These are phyloP conservation scores for Sarocladium oryzae DNA, from an alignment of 2,329 filamentous ascomycete genomes.

Conservation along the genomic window DNA sequence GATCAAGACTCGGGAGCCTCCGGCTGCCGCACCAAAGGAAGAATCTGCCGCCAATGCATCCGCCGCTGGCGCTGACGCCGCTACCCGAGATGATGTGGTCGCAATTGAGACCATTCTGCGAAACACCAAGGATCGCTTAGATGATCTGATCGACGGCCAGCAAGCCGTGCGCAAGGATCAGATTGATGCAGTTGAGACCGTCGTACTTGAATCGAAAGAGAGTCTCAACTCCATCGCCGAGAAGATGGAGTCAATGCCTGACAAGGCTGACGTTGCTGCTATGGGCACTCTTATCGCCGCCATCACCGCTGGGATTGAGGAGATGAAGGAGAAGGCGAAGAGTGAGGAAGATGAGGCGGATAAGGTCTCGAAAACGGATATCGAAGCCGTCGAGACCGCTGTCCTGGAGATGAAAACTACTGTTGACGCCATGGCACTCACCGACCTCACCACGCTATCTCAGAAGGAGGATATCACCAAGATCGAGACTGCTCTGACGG, in stretches of 20 bases:
- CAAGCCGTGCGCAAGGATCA: constrained; percentile 62
- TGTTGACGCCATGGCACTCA: constrained; percentile 65
- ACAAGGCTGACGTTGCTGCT: constrained; percentile 70
- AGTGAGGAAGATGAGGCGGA: constrained; percentile 35
- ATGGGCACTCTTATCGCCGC: constrained; percentile 76
- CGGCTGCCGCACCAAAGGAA: constrained; percentile 14
- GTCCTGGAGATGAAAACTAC: constrained; percentile 80
- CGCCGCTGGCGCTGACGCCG: constrained; percentile 30
- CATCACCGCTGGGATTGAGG: constrained; percentile 68
- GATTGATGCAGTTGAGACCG: constrained; percentile 56
- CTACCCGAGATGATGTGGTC: constrained; percentile 70
- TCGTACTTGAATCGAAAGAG: constrained; percentile 69
- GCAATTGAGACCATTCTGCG: constrained; percentile 85
- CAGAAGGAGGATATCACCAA: constrained; percentile 64
- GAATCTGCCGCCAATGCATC: constrained; percentile 22
- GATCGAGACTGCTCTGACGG: constrained; percentile 62
- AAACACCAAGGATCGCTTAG: constrained; percentile 82
- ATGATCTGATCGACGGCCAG: constrained; percentile 70
- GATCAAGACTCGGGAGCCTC: constrained; percentile 28
- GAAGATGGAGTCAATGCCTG: constrained; percentile 63
- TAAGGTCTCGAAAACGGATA: constrained; percentile 70
- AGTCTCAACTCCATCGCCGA: constrained; percentile 59
- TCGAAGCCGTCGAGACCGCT: constrained; percentile 73
- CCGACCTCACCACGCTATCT: constrained; percentile 64
- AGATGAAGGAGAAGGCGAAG: constrained; percentile 55